Evolutionary conservation across 129 eudicot genomes (phyloP).

Genomic region (Rutidosis leptorrhynchoides): DNA sequence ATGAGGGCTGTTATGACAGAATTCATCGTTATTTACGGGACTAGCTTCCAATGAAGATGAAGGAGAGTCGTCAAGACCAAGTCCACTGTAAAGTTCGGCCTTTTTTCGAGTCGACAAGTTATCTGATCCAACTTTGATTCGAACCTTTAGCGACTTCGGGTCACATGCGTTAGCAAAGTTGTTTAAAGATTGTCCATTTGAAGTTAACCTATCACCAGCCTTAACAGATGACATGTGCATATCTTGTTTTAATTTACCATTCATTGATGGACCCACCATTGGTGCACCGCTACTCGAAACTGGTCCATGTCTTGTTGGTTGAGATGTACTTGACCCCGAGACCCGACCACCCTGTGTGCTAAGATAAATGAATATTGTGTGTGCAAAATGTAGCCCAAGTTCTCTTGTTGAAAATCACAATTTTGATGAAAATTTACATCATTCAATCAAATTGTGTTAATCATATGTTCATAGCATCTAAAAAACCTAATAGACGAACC

Average conservation of each 20-base stretch:
- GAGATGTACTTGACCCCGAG: conserved; percentile 41
- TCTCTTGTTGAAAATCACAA: conserved; percentile 2
- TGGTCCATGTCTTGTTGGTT: conserved; percentile 39
- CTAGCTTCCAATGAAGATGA: conserved; percentile 76
- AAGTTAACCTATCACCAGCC: conserved; percentile 41
- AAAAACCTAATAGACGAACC: conserved; percentile 3
- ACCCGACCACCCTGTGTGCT: conserved; percentile 53
- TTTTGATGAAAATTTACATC: conserved; percentile 1
- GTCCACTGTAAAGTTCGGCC: conserved; percentile 94
- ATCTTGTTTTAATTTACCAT: conserved; percentile 39
- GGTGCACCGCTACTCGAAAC: conserved; percentile 31
- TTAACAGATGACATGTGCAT: conserved; percentile 30
- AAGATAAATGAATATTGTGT: conserved; percentile 20
- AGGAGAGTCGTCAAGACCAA: conserved; percentile 93
- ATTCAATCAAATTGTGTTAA: conserved; percentile 8
- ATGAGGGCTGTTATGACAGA: conserved; percentile 35
- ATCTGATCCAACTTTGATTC: conserved; percentile 76
- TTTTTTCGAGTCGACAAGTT: conserved; percentile 73
- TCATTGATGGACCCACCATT: conserved; percentile 32
- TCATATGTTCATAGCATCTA: background rate
- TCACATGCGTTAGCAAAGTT: conserved; percentile 52
- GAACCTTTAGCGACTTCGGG: conserved; percentile 67
- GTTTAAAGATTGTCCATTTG: conserved; percentile 38
- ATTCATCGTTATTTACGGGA: conserved; percentile 58
- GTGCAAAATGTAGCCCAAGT: conserved; percentile 12